Conservation (phyloP, 225 moss, liverwort and hornwort species). For the Antitrichia curtipendula region DNA sequence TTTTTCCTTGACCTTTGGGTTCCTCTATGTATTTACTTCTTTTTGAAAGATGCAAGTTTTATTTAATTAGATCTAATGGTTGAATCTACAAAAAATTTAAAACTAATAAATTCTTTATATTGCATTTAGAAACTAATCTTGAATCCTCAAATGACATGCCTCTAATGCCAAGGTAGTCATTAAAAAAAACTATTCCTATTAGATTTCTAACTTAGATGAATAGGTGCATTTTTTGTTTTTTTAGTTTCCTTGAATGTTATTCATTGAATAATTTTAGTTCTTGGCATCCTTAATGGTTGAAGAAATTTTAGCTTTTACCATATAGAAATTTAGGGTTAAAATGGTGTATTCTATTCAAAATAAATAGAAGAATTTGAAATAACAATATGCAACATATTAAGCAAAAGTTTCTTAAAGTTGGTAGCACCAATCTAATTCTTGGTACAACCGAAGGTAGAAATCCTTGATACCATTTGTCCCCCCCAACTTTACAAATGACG, state of each 20-base stretch:
- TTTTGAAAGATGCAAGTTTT: not conserved
- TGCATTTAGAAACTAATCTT: fast-evolving
- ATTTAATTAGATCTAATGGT: not conserved
- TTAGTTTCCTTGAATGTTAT: not conserved
- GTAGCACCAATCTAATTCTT: not conserved
- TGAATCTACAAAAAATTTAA: not conserved
- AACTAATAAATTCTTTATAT: not conserved
- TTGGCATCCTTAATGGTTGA: not conserved
- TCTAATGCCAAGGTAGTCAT: not conserved
- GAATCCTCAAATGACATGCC: fast-evolving
- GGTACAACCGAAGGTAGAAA: not conserved
- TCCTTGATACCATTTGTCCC: not conserved
- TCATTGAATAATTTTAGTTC: not conserved
- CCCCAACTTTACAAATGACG: not conserved
- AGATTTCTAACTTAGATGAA: not conserved
- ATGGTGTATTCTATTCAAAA: not conserved
- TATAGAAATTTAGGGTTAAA: not conserved
- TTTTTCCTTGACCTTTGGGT: not conserved
- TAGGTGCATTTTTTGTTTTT: not conserved
- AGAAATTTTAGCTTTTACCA: not conserved
- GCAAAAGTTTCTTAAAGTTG: not conserved
- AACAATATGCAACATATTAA: not conserved
- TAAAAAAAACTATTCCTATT: not conserved
- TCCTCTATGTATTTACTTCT: not conserved
- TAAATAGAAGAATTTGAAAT: not conserved